These are phyloP conservation scores for Euphorbia corollata DNA, from an alignment of 441 rosid species.

Conservation along the genomic window DNA sequence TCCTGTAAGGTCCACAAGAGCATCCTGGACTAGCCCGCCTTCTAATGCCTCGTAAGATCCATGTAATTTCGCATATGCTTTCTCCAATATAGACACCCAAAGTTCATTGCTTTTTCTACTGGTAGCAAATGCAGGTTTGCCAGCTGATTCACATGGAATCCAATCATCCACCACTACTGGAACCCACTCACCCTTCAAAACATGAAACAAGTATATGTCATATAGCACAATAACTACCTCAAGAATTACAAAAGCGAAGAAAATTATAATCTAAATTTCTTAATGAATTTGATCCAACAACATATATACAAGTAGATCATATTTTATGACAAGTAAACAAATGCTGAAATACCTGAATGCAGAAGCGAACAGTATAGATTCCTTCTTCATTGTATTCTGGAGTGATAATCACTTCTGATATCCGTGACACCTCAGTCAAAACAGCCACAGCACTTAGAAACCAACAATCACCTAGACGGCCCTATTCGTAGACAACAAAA, in stretches of 20 bases:
- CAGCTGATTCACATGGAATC: conserved; percentile 96
- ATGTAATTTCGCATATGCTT: conserved; percentile 97
- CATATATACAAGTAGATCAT: neutral
- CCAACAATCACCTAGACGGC: conserved; percentile 99
- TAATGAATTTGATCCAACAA: neutral
- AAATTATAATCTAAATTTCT: neutral
- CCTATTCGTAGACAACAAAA: conserved; percentile 43
- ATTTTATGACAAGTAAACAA: neutral
- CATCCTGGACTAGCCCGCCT: conserved; percentile 99
- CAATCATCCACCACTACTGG: conserved; percentile 99
- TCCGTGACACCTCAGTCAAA: conserved; percentile 84
- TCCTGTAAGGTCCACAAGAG: conserved; percentile 98
- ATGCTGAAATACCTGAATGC: conserved; percentile 75
- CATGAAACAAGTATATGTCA: conserved; percentile 11
- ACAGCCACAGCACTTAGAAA: conserved; percentile 98
- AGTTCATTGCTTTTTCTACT: conserved; percentile 88
- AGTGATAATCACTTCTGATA: conserved; percentile 96
- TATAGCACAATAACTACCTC: neutral
- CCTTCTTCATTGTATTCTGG: conserved; percentile 99
- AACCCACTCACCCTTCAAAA: conserved; percentile 97
- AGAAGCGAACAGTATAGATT: conserved; percentile 97
- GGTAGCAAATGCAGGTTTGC: conserved; percentile 99
- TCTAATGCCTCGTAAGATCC: conserved; percentile 99
- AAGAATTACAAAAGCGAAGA: neutral
- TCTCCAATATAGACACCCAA: conserved; percentile 97